These are phyloP conservation scores for Penicillium sumatraense DNA, from an alignment of 2,329 filamentous ascomycete genomes.

Conservation along the genomic window DNA sequence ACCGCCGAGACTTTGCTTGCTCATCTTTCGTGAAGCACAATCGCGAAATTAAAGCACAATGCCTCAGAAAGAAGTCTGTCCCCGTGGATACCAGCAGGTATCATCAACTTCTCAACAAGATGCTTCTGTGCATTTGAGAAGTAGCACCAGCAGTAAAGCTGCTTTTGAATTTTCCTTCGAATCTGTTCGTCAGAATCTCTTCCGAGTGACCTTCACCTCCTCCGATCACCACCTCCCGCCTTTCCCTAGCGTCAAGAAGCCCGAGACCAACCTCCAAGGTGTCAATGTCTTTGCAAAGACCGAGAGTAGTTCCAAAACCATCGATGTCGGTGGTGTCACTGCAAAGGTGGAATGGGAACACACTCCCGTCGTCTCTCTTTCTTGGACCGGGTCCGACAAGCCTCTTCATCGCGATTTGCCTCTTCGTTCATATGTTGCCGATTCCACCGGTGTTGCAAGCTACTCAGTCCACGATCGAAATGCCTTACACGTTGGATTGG, in stretches of 20 bases:
- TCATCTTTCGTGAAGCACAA: not conserved
- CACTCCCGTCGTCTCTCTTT: constrained; percentile 63
- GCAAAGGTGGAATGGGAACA: constrained; percentile 64
- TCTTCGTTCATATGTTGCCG: constrained; percentile 67
- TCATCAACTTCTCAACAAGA: constrained; percentile 24
- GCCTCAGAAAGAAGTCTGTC: constrained; percentile 56
- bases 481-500: constrained; percentile 70
- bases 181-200: constrained; percentile 64
- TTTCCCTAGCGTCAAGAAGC: constrained; percentile 63
- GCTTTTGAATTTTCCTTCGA: constrained; percentile 67
- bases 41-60: constrained; percentile 34
- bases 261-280: constrained; percentile 42
- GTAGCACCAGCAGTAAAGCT: constrained; percentile 41
- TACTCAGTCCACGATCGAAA: constrained; percentile 67
- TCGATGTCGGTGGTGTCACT: constrained; percentile 55
- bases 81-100: constrained; percentile 41
- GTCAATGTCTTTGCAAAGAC: constrained; percentile 37
- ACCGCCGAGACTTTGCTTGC: constrained; percentile 2
- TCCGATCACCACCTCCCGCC: constrained; percentile 66
- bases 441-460: constrained; percentile 66
- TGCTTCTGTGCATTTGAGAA: constrained; percentile 48
- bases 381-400: constrained; percentile 53
- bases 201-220: constrained; percentile 70
- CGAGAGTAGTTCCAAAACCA: constrained; percentile 43
- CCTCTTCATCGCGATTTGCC: constrained; percentile 67